Evolutionary conservation across 176 grass and related monocot genomes (phyloP).

Genomic region (Panicum miliaceum): DNA sequence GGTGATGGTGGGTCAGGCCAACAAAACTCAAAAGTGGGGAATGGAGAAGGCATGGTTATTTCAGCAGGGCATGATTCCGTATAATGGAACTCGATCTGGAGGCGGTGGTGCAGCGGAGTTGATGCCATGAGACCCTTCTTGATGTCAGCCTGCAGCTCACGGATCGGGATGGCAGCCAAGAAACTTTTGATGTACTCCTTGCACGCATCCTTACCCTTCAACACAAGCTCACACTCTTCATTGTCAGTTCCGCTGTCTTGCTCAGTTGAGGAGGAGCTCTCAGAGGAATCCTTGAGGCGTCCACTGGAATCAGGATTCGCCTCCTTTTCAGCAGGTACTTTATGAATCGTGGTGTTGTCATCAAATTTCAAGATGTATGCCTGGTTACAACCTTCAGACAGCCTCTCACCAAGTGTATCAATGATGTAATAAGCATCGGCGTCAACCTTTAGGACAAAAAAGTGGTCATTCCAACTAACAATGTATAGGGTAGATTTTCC

Average conservation of each 20-base stretch:
- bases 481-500: slow-evolving; percentile 73
- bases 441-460: slow-evolving; percentile 90
- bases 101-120: slow-evolving; percentile 71
- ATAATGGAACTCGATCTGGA: slow-evolving; percentile 97
- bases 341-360: slow-evolving; percentile 71
- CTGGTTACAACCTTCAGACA: slow-evolving; percentile 83
- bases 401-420: slow-evolving; percentile 90
- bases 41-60: neutral
- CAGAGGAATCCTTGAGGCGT: slow-evolving; percentile 19
- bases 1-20: slow-evolving; percentile 51
- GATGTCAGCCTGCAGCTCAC: slow-evolving; percentile 87
- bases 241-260: slow-evolving; percentile 37
- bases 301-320: slow-evolving; percentile 32
- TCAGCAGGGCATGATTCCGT: slow-evolving; percentile 50
- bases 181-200: slow-evolving; percentile 98
- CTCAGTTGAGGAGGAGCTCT: slow-evolving; percentile 40
- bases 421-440: slow-evolving; percentile 75
- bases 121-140: slow-evolving; percentile 84
- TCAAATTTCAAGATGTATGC: slow-evolving; percentile 94
- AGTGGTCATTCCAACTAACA: slow-evolving; percentile 97
- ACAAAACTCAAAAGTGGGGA: slow-evolving; percentile 46
- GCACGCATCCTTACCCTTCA: slow-evolving; percentile 81
- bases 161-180: slow-evolving; percentile 87
- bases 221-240: slow-evolving; percentile 52
- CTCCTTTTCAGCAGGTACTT: slow-evolving; percentile 50